phyloP scores from a whole-genome alignment of 2,329 filamentous ascomycete species.

The Rhynchosporium graminicola region DNA sequence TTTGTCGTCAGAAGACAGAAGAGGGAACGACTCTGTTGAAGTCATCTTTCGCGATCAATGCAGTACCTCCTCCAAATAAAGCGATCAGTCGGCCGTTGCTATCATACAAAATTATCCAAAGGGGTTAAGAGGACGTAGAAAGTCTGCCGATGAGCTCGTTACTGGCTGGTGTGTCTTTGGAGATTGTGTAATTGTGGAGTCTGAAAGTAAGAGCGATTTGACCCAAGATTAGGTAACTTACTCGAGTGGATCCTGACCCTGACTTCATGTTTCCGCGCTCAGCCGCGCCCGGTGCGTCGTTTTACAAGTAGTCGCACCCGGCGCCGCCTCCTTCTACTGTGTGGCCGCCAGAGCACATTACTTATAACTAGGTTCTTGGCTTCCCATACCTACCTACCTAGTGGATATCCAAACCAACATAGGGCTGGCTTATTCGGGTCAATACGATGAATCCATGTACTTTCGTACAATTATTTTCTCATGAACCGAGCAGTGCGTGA shows the following conservation, averaged over 20 bases:
- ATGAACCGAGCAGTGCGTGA: too few relatives aligned
- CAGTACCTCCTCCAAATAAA: conserved; percentile 8
- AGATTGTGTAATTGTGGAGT: conserved; percentile 11
- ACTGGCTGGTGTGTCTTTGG: neutral
- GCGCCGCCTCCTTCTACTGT: too few relatives aligned
- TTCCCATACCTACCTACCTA: too few relatives aligned
- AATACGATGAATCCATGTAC: too few relatives aligned
- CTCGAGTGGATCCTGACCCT: neutral
- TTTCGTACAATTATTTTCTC: too few relatives aligned
- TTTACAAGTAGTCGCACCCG: neutral
- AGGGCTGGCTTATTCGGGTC: too few relatives aligned
- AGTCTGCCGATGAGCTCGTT: neutral
- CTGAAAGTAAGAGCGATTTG: conserved; percentile 6
- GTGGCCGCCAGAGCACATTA: too few relatives aligned
- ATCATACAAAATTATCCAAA: conserved; percentile 13
- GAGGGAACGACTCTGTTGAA: conserved; percentile 36
- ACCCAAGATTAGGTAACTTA: neutral
- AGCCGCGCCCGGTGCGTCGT: neutral
- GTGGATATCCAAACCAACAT: too few relatives aligned
- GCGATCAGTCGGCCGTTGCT: neutral
- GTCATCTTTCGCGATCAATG: conserved; percentile 18
- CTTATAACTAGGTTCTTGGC: too few relatives aligned
- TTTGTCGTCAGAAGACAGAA: conserved; percentile 34
- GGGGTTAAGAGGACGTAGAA: neutral
- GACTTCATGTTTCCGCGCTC: neutral